Conservation (phyloP, 257 asterid genomes). For the Jasminum sambac region DNA sequence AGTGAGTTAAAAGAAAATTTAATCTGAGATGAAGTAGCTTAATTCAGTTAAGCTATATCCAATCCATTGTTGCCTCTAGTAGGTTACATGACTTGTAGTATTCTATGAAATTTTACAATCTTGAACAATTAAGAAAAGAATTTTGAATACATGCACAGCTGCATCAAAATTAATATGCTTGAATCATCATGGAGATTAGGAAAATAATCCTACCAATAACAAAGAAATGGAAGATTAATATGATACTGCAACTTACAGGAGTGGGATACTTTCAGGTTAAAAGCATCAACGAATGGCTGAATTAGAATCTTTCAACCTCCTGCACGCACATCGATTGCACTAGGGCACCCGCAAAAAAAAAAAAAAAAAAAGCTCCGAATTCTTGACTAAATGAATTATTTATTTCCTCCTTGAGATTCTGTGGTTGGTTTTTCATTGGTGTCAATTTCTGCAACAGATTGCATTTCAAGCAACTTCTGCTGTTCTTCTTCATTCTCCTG, state of each 20-base stretch:
- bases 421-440: conserved; percentile 40
- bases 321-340: conserved; percentile 19
- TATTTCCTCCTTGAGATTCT: conserved; percentile 43
- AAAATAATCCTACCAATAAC: conserved; percentile 12
- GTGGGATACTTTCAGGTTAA: not conserved
- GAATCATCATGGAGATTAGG: not conserved
- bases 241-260: conserved; percentile 13
- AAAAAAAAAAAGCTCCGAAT: not conserved
- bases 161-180: not conserved
- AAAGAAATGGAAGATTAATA: conserved; percentile 10
- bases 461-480: conserved; percentile 78
- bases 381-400: conserved; percentile 30
- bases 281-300: not conserved
- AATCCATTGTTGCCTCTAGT: not conserved
- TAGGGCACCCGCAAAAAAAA: not conserved
- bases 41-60: conserved; percentile 2
- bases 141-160: not conserved
- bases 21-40: not conserved
- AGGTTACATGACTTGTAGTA: not conserved
- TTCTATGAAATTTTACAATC: not conserved
- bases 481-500: conserved; percentile 64
- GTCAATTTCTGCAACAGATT: conserved; percentile 34
- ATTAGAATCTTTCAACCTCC: conserved; percentile 6
- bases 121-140: not conserved
- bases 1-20: not conserved